Conservation (phyloP, 768 basidiomycete genomes). For the Sutorius australiensis region DNA sequence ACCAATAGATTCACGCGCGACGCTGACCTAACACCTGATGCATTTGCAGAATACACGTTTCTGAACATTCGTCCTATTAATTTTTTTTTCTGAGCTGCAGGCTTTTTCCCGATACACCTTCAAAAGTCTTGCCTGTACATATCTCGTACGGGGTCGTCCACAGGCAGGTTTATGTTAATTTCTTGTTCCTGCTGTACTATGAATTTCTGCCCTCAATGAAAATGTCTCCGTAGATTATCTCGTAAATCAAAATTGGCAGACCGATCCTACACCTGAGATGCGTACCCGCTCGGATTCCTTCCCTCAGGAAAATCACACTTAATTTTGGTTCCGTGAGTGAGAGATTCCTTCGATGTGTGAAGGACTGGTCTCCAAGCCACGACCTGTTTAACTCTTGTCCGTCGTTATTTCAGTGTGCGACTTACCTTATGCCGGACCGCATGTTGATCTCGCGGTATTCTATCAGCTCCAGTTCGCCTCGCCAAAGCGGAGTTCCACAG, state of each 20-base stretch:
- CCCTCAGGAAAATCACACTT: not conserved
- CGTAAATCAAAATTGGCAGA: slow-evolving; percentile 20
- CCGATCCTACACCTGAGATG: slow-evolving; percentile 15
- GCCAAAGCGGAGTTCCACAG: not conserved
- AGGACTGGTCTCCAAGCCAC: not conserved
- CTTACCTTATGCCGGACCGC: not conserved
- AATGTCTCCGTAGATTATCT: slow-evolving; percentile 33
- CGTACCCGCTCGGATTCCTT: not conserved
- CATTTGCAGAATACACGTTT: slow-evolving; percentile 29
- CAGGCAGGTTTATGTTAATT: slow-evolving; percentile 40
- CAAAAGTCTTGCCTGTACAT: slow-evolving; percentile 32
- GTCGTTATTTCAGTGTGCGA: slow-evolving; percentile 7
- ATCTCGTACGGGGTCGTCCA: slow-evolving; percentile 28
- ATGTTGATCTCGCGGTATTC: not conserved
- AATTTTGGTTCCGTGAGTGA: slow-evolving; percentile 6
- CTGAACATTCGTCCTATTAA: slow-evolving; percentile 24
- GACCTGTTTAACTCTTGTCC: slow-evolving; percentile 2
- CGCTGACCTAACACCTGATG: slow-evolving; percentile 26
- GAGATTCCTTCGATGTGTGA: slow-evolving; percentile 1
- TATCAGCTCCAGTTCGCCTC: not conserved
- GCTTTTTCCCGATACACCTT: slow-evolving; percentile 27
- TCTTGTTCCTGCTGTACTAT: slow-evolving; percentile 28
- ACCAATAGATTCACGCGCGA: slow-evolving; percentile 48
- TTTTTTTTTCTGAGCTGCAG: slow-evolving; percentile 33
- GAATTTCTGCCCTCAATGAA: slow-evolving; percentile 33